A percentile compares a stretch with the other conserved stretches of the same genome.
Conservation (phyloP, 2,329 filamentous ascomycete genomes). For the Verticillium isaacii region DNA sequence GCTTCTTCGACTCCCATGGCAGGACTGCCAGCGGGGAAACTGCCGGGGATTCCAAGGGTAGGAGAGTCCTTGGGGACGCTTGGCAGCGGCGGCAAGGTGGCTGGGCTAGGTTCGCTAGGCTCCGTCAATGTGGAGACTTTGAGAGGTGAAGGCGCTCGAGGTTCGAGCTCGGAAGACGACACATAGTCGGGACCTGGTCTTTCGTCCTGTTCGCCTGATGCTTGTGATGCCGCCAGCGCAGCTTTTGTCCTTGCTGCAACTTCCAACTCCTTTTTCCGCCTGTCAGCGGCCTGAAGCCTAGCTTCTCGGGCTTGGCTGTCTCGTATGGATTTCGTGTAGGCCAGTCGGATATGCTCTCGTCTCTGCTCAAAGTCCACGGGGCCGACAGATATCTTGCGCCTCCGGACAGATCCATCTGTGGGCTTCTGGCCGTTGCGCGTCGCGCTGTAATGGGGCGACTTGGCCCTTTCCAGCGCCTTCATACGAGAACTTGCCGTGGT, state of each 20-base stretch:
- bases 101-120: not conserved
- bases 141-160: slow-evolving; percentile 1
- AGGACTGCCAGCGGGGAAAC: slow-evolving; percentile 44
- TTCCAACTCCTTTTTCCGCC: slow-evolving; percentile 46
- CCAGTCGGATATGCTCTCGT: slow-evolving; percentile 75
- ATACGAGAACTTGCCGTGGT: slow-evolving; percentile 66
- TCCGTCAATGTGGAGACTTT: slow-evolving; percentile 2
- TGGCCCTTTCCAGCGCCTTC: slow-evolving; percentile 55
- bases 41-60: slow-evolving; percentile 61
- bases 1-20: slow-evolving; percentile 37
- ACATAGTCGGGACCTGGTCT: not conserved
- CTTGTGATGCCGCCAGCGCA: slow-evolving; percentile 11
- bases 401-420: slow-evolving; percentile 32
- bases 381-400: slow-evolving; percentile 58
- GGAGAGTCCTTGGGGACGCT: slow-evolving; percentile 50
- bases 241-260: slow-evolving; percentile 37
- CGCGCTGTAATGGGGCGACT: slow-evolving; percentile 33
- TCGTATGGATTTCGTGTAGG: slow-evolving; percentile 78
- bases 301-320: slow-evolving; percentile 62
- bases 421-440: slow-evolving; percentile 23
- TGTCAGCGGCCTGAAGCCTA: slow-evolving; percentile 48
- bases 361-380: slow-evolving; percentile 82
- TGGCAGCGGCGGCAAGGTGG: slow-evolving; percentile 5
- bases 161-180: not conserved
- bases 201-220: not conserved